These are phyloP conservation scores for Mycena maculata DNA, from an alignment of 768 basidiomycete species.

Conservation along the genomic window DNA sequence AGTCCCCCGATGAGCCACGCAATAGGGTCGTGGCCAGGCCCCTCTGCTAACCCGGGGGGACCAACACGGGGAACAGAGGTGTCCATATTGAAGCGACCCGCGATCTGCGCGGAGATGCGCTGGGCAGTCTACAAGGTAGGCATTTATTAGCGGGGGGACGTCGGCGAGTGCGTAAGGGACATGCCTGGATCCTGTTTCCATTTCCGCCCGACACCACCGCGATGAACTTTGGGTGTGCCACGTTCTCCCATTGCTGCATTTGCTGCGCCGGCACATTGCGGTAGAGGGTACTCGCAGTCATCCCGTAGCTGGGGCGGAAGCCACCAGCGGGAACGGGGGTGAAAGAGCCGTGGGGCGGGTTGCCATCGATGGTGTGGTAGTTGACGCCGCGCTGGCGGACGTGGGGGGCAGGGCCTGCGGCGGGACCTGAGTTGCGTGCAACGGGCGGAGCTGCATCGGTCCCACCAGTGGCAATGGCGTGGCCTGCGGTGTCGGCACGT, in stretches of 20 bases:
- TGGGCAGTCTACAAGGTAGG: not conserved
- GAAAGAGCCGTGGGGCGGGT: not conserved
- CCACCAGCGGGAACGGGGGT: not conserved
- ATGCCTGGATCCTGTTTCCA: not conserved
- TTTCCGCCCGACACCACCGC: too few species aligned
- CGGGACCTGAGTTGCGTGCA: too few species aligned
- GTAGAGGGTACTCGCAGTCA: not conserved
- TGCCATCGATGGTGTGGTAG: not conserved
- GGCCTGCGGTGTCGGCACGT: too few species aligned
- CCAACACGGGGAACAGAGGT: not conserved
- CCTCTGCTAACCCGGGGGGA: not conserved
- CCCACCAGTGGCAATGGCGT: too few species aligned
- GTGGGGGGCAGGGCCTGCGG: too few species aligned
- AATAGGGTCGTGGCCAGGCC: not conserved
- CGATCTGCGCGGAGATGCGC: not conserved
- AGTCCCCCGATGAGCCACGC: not conserved
- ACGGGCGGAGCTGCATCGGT: too few species aligned
- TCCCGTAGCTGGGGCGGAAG: not conserved
- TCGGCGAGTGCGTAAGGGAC: too few species aligned
- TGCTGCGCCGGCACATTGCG: not conserved
- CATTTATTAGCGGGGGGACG: too few species aligned
- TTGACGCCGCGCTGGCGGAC: too few species aligned
- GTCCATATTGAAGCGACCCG: not conserved
- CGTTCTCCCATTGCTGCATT: not conserved
- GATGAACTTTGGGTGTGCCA: not conserved